Evolutionary conservation across 306 rosid genomes (phyloP), one percentile per base, ranked within the genome.

Genomic region (Castanospermum australe): DNA sequence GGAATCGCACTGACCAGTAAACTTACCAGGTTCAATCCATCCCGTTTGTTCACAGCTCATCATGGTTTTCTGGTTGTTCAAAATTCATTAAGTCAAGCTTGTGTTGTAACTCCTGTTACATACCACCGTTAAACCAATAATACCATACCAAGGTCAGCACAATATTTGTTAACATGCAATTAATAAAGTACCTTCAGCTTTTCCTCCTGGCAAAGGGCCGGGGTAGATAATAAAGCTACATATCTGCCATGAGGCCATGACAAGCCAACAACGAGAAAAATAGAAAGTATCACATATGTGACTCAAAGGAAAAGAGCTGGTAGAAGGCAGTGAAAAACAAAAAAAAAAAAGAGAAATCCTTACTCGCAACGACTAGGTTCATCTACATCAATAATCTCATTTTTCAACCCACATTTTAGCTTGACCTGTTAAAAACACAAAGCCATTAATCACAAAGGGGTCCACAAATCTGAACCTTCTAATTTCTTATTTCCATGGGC

Each of bases 281-380:
- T 36, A 75, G 35, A 45, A 21, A 76, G 13, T 39, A 62, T 65
- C 38, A n/a, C 55, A 38, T 8, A 50, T 9, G 51, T 28, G 60
- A 75, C 59, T 25, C 55, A 62, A 73, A 63, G 33, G 38, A 62
- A 32, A 70, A 22, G 47, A 11, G 60, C 6, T 2, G 57, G 41
- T 13, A 39, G 42, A 3, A 6, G 64, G 17, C 50, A 33, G 75
- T 35, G 24, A 50, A 70, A 44, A 10, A 33, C 67, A 67, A 61
- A 41, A 24, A 50, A 70, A 44, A 10, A 33, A 71, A 67, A 61
- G 47, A 21, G 76, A 17, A 64, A 20, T 22, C 76, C 95, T 67
- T 88, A 96, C 99, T 96, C 99, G 99, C 99, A 96, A 5, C 98
- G 97, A 73, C 98, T 96, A 61, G 99, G 99, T 84, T 96, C 97